Base-by-base conservation (phyloP, 1,284 basidiomycete genomes). In the Neolentinus lepideus region DNA sequence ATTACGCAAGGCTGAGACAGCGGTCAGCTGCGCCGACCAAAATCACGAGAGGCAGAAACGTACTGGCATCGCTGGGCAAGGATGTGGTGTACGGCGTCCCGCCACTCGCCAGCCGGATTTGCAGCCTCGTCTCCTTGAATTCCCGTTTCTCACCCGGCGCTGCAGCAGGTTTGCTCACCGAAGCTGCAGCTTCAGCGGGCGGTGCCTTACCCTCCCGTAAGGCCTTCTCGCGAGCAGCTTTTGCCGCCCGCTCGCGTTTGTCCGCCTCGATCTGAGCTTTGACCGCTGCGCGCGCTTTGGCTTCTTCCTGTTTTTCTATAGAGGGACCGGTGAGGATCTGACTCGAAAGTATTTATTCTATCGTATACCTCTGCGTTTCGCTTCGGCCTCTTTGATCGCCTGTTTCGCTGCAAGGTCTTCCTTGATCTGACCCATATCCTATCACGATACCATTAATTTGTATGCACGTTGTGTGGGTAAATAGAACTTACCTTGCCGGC, bases 191-290 rank as follows among this genome's bases (percentile, higher is more conserved):
- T 36, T 21, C 52, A 29, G 47, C 47, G 3, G 9, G 6, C 12
- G 22, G 22, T 54, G 75, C 72, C 63, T 67, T 70, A 16, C 91
- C 94, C 50, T 94, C 91, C 36, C 94, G 81, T 11, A 93, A 67
- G 0, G 92, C 92, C 69, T 96, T 97, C 70, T 96, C 94, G 29
- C 84, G 76, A 0, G 92, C 92, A 1, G 85, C 78, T 65, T 90
- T 94, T 64, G 90, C 92, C 0, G 91, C 90, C n/a, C 94, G 83
- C 24, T 83, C 85, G 56, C 82, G 81, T 73, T 93, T 97, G 75
- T 97, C 94, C 0, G 88, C 90, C 70, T 96, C 94, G 61, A 98
- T 97, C 69, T 96, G 92, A 0, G 88, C 91, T 67, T 92, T 92
- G 64, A 96, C 77, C 2, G 89, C 89, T 2, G 90, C 91, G 58